Percentiles rank a stretch among this genome's conserved stretches.
Conservation (phyloP, 225 moss, liverwort and hornwort species). For the Anthoceros angustus region DNA sequence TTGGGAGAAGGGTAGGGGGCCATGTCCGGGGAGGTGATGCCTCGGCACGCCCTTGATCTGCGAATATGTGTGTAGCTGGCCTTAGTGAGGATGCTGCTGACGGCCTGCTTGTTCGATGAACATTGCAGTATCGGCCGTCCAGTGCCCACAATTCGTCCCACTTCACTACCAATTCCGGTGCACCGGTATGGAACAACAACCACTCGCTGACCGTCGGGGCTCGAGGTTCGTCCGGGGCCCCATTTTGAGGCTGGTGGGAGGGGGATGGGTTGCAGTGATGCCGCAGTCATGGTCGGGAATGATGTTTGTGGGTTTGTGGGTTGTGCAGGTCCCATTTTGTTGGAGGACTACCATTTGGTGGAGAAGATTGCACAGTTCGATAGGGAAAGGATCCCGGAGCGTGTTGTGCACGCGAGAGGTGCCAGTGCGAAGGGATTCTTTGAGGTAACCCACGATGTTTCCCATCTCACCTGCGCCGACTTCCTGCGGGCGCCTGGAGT, state of each 20-base stretch:
- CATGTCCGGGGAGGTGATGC: no score
- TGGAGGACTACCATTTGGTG: constrained; percentile 41
- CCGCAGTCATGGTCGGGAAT: not conserved
- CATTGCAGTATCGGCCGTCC: constrained; percentile 73
- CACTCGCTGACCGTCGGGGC: constrained; percentile 68
- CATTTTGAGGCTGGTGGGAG: not conserved
- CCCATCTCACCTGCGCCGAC: constrained; percentile 77
- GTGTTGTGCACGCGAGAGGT: constrained; percentile 40
- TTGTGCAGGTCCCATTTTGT: constrained; percentile 24
- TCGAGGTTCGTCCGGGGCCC: constrained; percentile 30
- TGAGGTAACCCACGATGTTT: constrained; percentile 68
- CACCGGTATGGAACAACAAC: constrained; percentile 80
- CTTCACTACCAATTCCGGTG: constrained; percentile 88
- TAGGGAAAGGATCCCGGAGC: constrained; percentile 41
- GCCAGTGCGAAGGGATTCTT: constrained; percentile 41
- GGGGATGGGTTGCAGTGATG: no score
- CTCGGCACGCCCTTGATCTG: no score
- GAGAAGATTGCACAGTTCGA: constrained; percentile 45
- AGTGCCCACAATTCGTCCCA: constrained; percentile 79
- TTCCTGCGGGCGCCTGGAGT: constrained; percentile 72
- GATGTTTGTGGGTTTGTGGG: not conserved
- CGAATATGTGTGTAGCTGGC: not conserved
- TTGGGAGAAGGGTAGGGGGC: no score
- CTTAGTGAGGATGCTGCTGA: constrained; percentile 11
- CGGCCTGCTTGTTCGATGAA: constrained; percentile 8